A percentile compares a stretch with the other conserved stretches of the same genome.
Evolutionary conservation across 805 yeast species (phyloP).

Genomic region (Metschnikowia colocasiae): DNA sequence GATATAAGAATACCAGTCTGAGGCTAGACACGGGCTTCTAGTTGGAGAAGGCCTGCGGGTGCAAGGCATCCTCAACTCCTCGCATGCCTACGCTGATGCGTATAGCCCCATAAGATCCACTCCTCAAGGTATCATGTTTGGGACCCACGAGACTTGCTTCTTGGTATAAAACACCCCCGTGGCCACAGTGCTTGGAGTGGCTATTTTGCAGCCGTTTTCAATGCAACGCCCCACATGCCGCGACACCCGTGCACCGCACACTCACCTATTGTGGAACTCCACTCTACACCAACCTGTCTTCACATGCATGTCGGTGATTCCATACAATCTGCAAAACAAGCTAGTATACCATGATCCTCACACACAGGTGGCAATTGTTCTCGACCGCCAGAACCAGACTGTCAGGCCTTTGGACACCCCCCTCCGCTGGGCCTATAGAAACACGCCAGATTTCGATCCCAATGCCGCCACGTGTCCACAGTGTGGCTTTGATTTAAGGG

Average conservation of each 20-base stretch:
- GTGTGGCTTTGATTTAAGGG: not conserved
- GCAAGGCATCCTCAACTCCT: no score
- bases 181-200: no score
- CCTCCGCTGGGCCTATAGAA: not conserved
- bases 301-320: constrained; percentile 34
- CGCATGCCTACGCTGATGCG: no score
- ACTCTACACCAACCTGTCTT: not conserved
- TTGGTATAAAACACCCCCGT: no score
- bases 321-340: constrained; percentile 26
- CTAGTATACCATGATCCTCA: constrained; percentile 36
- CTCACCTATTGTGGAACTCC: not conserved
- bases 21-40: no score
- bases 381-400: constrained; percentile 24
- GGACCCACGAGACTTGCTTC: no score
- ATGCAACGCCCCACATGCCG: not conserved
- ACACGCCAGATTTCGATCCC: not conserved
- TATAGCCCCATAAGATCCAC: no score
- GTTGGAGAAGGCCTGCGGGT: no score
- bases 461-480: constrained; percentile 2
- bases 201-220: not conserved
- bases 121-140: no score
- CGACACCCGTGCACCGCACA: not conserved
- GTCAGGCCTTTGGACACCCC: constrained; percentile 1
- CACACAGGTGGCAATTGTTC: constrained; percentile 33
- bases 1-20: no score